Conservation (phyloP, 2,329 filamentous ascomycete genomes). For the Neofusicoccum cordaticola region DNA sequence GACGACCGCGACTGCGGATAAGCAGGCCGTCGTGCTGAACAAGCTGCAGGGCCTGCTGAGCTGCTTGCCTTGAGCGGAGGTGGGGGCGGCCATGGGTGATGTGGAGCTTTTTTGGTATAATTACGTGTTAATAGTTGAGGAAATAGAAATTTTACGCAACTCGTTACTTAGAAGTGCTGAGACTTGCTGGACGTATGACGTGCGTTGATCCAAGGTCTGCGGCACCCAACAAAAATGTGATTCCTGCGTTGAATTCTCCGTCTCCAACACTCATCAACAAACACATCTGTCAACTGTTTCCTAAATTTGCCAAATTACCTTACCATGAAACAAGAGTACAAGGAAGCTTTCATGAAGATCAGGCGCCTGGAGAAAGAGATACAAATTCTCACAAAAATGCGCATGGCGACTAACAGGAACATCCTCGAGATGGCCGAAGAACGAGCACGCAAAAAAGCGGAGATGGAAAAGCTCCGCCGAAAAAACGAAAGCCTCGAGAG, state of each 20-base stretch:
- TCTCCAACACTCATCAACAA: too few species aligned
- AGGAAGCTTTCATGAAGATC: constrained; percentile 99
- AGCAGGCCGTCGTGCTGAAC: constrained; percentile 52
- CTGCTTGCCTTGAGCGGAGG: constrained; percentile 39
- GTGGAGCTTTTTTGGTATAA: too few species aligned
- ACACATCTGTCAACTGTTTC: too few species aligned
- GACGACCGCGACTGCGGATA: constrained; percentile 53
- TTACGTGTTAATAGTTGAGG: too few species aligned
- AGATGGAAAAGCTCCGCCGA: constrained; percentile 75
- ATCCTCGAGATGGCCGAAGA: constrained; percentile 98
- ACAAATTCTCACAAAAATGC: constrained; percentile 82
- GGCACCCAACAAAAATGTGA: too few species aligned
- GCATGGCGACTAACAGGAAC: constrained; percentile 89
- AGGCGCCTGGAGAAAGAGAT: constrained; percentile 97
- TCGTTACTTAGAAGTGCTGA: too few species aligned
- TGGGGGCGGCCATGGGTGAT: too few species aligned
- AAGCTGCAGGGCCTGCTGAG: constrained; percentile 51
- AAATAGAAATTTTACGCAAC: too few species aligned
- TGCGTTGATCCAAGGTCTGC: too few species aligned
- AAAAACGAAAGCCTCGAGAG: constrained; percentile 90
- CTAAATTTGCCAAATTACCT: constrained; percentile 93
- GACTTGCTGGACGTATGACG: too few species aligned
- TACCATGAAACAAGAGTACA: constrained; percentile 98
- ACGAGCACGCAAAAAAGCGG: constrained; percentile 70
- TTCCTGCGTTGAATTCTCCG: too few species aligned